A percentile compares a stretch with the other conserved stretches of the same genome.
phyloP scores from a whole-genome alignment of 2,329 filamentous ascomycete genomes.

The Plectosphaerella cucumerina region DNA sequence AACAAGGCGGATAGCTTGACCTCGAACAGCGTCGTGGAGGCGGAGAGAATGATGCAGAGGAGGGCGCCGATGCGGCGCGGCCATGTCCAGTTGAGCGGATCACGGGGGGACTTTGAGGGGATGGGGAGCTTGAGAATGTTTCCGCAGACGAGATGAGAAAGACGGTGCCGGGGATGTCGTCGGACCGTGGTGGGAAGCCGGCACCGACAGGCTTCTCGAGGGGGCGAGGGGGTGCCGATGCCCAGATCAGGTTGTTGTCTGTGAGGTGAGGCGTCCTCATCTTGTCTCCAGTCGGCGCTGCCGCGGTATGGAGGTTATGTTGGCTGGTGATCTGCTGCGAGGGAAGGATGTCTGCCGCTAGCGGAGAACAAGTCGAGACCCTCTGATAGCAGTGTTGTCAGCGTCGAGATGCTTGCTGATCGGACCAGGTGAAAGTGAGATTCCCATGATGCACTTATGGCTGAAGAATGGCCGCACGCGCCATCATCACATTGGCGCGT shows the following conservation, averaged over 20 bases:
- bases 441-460: too few species aligned
- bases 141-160: constrained; percentile 27
- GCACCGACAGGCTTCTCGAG: background rate
- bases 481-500: too few species aligned
- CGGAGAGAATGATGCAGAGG: constrained; percentile 12
- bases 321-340: too few species aligned
- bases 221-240: background rate
- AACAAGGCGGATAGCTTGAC: constrained; percentile 16
- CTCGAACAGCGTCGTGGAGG: constrained; percentile 14
- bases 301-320: too few species aligned
- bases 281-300: too few species aligned
- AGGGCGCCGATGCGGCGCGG: constrained; percentile 14
- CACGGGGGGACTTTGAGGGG: constrained; percentile 22
- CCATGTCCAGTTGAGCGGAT: constrained; percentile 23
- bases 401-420: too few species aligned
- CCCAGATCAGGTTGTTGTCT: background rate
- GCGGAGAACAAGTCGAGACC: too few species aligned
- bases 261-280: too few species aligned
- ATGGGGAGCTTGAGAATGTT: constrained; percentile 24
- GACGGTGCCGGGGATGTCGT: constrained; percentile 19
- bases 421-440: too few species aligned
- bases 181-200: background rate
- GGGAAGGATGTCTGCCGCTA: too few species aligned
- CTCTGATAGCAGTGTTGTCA: too few species aligned
- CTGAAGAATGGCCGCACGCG: too few species aligned